Conservation (phyloP, 2,329 filamentous ascomycete genomes). For the Lojkania enalia region DNA sequence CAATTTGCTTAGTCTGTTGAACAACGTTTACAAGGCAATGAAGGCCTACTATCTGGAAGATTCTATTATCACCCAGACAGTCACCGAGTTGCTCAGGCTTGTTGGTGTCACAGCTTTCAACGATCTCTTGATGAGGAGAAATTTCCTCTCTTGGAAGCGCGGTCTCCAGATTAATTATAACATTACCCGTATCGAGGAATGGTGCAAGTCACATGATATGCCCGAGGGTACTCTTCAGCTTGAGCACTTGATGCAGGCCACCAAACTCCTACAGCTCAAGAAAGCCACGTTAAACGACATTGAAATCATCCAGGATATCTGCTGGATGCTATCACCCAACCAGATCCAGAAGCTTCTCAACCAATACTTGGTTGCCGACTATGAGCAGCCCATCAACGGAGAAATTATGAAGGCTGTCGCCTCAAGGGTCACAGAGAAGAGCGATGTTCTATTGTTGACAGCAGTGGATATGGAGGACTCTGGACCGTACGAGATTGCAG, state of each 20-base stretch:
- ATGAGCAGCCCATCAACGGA: slow-evolving; percentile 98
- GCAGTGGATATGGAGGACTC: slow-evolving; percentile 99
- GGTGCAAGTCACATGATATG: slow-evolving; percentile 99
- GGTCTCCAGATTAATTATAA: slow-evolving; percentile 99
- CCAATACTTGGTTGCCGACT: slow-evolving; percentile 97
- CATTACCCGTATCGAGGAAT: slow-evolving; percentile 98
- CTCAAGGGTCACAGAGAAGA: slow-evolving; percentile 96
- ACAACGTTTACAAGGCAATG: slow-evolving; percentile 98
- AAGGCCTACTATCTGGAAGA: slow-evolving; percentile 98
- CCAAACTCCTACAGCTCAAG: slow-evolving; percentile 96
- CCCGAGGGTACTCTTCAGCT: slow-evolving; percentile 95
- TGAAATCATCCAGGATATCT: slow-evolving; percentile 99
- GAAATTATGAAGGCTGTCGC: slow-evolving; percentile 99
- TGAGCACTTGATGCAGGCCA: slow-evolving; percentile 99
- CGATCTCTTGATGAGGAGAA: slow-evolving; percentile 93
- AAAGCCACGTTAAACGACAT: slow-evolving; percentile 99
- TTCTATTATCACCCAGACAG: slow-evolving; percentile 90
- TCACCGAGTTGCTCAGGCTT: slow-evolving; percentile 88
- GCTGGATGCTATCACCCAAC: slow-evolving; percentile 99
- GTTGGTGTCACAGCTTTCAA: slow-evolving; percentile 99
- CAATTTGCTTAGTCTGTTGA: slow-evolving; percentile 90
- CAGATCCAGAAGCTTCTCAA: slow-evolving; percentile 99
- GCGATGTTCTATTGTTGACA: slow-evolving; percentile 87
- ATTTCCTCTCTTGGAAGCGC: slow-evolving; percentile 99
- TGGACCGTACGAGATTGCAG: slow-evolving; percentile 96